Evolutionary conservation across 352 stramenopile genomes (phyloP).

Genomic region (Globisporangium cederbergense): DNA sequence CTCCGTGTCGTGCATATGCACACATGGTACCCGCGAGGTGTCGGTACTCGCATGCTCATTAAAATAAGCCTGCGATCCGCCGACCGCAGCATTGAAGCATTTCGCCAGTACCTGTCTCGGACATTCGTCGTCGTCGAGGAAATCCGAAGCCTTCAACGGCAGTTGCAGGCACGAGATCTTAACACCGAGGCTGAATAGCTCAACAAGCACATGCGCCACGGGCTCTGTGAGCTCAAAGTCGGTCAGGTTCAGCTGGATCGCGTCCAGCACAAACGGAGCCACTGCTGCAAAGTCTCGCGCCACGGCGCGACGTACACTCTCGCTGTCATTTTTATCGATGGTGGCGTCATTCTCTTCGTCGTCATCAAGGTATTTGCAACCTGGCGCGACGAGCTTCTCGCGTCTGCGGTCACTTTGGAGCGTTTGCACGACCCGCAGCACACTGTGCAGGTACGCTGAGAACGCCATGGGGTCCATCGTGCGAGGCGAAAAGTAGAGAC

Average conservation of each 20-base stretch:
- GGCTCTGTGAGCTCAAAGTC: constrained; percentile 36
- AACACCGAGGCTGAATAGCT: constrained; percentile 22
- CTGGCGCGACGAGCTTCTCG: neutral
- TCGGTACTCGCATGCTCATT: neutral
- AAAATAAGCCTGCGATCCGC: neutral
- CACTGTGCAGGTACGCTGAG: constrained; percentile 27
- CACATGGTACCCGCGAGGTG: neutral
- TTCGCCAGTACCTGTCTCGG: constrained; percentile 25
- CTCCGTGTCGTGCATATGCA: neutral
- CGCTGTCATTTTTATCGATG: neutral
- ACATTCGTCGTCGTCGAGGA: constrained; percentile 30
- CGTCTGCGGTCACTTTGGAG: neutral
- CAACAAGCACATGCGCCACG: constrained; percentile 18
- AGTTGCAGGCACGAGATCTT: constrained; percentile 29
- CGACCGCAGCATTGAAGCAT: constrained; percentile 19
- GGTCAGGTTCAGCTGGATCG: constrained; percentile 33
- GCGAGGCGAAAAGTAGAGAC: constrained; percentile 30
- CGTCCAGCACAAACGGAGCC: constrained; percentile 24
- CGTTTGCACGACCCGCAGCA: constrained; percentile 21
- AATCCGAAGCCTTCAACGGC: constrained; percentile 28
- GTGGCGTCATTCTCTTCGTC: neutral
- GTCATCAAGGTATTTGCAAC: neutral
- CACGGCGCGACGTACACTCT: neutral
- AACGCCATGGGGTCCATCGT: constrained; percentile 26
- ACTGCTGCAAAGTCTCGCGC: neutral